These are phyloP conservation scores for Lophium mytilinum DNA, from an alignment of 495 filamentous ascomycete species.

Conservation along the genomic window DNA sequence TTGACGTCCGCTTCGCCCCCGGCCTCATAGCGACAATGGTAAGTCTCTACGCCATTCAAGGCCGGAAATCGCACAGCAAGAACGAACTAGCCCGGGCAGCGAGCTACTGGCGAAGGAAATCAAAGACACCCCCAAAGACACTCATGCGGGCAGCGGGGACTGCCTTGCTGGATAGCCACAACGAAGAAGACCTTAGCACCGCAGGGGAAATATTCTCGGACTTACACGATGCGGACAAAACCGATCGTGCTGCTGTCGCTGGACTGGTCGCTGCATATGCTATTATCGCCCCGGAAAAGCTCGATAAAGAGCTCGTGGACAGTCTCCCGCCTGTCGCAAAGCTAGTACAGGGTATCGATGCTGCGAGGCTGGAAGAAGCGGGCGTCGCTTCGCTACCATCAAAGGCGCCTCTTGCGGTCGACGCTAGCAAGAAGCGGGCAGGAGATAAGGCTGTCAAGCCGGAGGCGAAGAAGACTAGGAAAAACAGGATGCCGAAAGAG, in stretches of 20 bases:
- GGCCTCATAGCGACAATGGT: conserved; percentile 79
- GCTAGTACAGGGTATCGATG: conserved; percentile 59
- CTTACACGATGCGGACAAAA: conserved; percentile 53
- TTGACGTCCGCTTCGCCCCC: conserved; percentile 69
- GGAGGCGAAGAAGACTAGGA: conserved; percentile 60
- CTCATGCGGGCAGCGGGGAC: conserved; percentile 74
- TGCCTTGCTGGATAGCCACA: conserved; percentile 66
- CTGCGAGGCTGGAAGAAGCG: conserved; percentile 59
- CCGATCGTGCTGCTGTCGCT: conserved; percentile 59
- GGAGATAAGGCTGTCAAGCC: conserved; percentile 37
- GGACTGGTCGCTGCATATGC: conserved; percentile 81
- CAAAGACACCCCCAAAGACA: conserved; percentile 37
- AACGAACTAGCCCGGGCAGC: conserved; percentile 72
- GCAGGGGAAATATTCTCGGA: conserved; percentile 69
- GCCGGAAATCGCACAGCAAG: conserved; percentile 65
- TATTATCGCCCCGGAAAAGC: conserved; percentile 52
- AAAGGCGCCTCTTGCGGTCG: conserved; percentile 29
- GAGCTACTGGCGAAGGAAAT: conserved; percentile 58
- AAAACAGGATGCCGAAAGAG: conserved; percentile 66
- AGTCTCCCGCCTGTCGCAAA: conserved; percentile 57
- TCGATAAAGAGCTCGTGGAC: conserved; percentile 48
- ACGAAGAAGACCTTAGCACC: conserved; percentile 52
- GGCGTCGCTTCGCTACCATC: conserved; percentile 61
- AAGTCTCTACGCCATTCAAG: conserved; percentile 69
- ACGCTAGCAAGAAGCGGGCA: conserved; percentile 49